Base-by-base conservation (phyloP, 805 yeast genomes). In the Yamadazyma phyllophila region DNA sequence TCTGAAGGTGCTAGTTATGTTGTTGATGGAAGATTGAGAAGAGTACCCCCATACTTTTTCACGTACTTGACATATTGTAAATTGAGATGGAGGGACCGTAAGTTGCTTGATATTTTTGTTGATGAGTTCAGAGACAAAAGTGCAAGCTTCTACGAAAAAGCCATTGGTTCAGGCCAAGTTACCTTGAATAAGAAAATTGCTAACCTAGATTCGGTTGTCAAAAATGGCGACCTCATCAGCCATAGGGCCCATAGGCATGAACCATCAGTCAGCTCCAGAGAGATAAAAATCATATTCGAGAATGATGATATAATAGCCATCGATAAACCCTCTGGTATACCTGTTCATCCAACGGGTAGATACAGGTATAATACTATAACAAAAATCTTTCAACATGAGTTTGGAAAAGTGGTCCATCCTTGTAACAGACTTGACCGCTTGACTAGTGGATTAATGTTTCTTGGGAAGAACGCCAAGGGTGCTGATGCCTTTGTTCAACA, bases 261-360 rank as follows among this genome's bases (percentile, higher is more conserved):
- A 59, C 97, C 97, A 2, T 80, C 95, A 0, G 91, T 91, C 2
- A 68, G 77, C 7, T 65, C 85, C 44, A 58, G 71, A 36, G 76
- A 78, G 0, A 82, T 89, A 40, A 74, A 77, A 44, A 79, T 88
- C 17, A 85, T 91, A 0, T 76, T 74, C 59, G 88, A 90, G 57
- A 83, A 88, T 60, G 89, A 84, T 7, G 78, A 85, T 41, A 61
- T 89, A 16, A 72, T 94, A 4, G 95, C 87, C 2, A 83, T 94
- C 16, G 96, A 92, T 62, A 94, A 94, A 53, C 99, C 99, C 0
- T 78, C 94, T 3, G 97, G 99, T 0, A 76, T 94, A 2, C 97
- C 99, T 0, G 96, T 88, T 0, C 99, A 94, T 62, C 98, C 99
- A 3, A 85, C 97, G 0, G 99, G 98, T 0, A 67, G 91, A 51